phyloP scores from a whole-genome alignment of 805 yeast genomes.

The Candida vaughaniae region DNA sequence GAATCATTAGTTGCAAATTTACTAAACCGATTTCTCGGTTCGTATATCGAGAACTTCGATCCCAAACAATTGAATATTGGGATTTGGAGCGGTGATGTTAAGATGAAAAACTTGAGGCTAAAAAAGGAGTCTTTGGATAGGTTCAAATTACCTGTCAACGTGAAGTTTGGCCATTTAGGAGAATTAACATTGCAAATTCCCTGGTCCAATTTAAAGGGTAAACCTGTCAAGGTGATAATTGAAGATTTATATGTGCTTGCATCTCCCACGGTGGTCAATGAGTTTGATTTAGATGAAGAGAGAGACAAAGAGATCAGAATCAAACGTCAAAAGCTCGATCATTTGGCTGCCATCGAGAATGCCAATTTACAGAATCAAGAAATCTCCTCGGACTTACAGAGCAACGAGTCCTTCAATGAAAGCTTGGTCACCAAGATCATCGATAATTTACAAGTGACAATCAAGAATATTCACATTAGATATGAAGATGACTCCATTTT shows the following conservation, averaged over 20 bases:
- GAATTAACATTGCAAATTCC: constrained; percentile 89
- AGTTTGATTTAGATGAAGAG: constrained; percentile 56
- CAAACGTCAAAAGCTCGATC: constrained; percentile 63
- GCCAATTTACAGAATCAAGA: constrained; percentile 33
- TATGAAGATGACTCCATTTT: constrained; percentile 80
- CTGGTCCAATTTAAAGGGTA: constrained; percentile 90
- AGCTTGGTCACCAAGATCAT: constrained; percentile 84
- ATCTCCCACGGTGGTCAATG: constrained; percentile 59
- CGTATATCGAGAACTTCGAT: constrained; percentile 91
- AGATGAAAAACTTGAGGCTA: constrained; percentile 69
- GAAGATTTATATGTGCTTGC: constrained; percentile 87
- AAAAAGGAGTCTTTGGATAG: constrained; percentile 89
- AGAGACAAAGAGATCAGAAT: constrained; percentile 59
- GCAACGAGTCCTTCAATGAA: constrained; percentile 82
- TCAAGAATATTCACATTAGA: constrained; percentile 86
- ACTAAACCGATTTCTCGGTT: constrained; percentile 60
- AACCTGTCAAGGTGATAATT: constrained; percentile 85
- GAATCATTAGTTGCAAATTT: constrained; percentile 66
- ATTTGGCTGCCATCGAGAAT: constrained; percentile 62
- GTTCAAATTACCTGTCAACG: constrained; percentile 81
- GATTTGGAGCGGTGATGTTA: constrained; percentile 97
- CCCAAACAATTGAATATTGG: constrained; percentile 94
- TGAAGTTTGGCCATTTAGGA: constrained; percentile 86
- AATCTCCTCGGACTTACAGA: constrained; percentile 36
- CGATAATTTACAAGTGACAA: constrained; percentile 88